phyloP scores from a whole-genome alignment of 768 basidiomycete species.

The Lepiota venenata region DNA sequence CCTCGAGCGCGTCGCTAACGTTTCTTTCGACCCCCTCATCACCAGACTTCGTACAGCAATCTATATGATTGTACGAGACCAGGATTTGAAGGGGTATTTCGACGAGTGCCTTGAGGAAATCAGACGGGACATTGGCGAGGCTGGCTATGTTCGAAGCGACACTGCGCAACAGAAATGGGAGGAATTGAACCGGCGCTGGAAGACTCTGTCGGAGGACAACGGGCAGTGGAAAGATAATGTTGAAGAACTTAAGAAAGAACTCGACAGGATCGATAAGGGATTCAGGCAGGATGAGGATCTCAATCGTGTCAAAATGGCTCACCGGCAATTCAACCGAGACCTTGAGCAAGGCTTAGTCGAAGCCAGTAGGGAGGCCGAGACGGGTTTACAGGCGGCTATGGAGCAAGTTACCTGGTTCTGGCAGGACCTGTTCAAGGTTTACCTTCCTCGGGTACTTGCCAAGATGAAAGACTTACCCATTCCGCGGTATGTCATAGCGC shows the following conservation, averaged over 20 bases:
- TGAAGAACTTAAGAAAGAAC: conserved; percentile 40
- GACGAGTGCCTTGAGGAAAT: conserved; percentile 49
- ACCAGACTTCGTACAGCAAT: conserved; percentile 38
- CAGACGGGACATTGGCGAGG: conserved; percentile 42
- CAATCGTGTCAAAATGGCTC: conserved; percentile 41
- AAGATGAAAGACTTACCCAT: conserved; percentile 64
- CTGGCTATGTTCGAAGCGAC: conserved; percentile 51
- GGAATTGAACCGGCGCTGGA: conserved; percentile 49
- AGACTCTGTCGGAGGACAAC: conserved; percentile 40
- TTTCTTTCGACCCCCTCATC: conserved; percentile 48
- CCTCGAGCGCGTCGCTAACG: conserved; percentile 50
- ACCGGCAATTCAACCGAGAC: conserved; percentile 43
- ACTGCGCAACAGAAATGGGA: conserved; percentile 39
- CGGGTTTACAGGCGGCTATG: conserved; percentile 47
- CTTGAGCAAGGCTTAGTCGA: conserved; percentile 39
- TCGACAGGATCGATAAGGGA: conserved; percentile 40
- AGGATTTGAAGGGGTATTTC: conserved; percentile 50
- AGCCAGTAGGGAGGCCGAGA: conserved; percentile 32
- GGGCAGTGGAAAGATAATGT: conserved; percentile 54
- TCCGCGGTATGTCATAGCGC: conserved; percentile 44
- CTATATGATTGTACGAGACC: conserved; percentile 49
- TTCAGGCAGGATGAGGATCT: conserved; percentile 50
- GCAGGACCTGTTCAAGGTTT: conserved; percentile 81
- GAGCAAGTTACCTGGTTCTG: conserved; percentile 74
- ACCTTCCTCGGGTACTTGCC: conserved; percentile 54